Percentiles rank a stretch among this genome's conserved stretches.
phyloP scores from a whole-genome alignment of 768 basidiomycete species.

The Naganishia vaughanmartiniae region DNA sequence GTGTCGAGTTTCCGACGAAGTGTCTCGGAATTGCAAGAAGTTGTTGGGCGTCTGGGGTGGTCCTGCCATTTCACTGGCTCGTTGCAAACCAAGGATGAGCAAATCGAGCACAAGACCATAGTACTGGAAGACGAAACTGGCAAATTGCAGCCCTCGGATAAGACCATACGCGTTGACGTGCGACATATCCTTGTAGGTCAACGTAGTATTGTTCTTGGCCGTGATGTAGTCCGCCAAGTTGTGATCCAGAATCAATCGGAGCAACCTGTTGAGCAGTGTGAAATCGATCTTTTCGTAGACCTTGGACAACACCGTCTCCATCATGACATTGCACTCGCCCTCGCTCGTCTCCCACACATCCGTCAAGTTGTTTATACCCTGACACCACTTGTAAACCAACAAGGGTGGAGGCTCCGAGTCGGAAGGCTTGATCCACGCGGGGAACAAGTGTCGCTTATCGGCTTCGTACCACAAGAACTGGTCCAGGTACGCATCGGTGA shows the following conservation, averaged over 20 bases:
- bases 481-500: conserved; percentile 98
- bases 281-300: conserved; percentile 99
- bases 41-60: conserved; percentile 97
- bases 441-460: conserved; percentile 96
- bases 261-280: conserved; percentile 88
- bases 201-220: conserved; percentile 91
- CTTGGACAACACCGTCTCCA: conserved; percentile 97
- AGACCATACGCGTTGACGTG: conserved; percentile 96
- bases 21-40: conserved; percentile 95
- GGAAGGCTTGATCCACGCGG: conserved; percentile 97
- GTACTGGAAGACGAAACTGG: conserved; percentile 98
- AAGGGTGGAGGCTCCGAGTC: conserved; percentile 96
- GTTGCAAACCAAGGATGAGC: conserved; percentile 91
- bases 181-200: conserved; percentile 97
- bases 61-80: conserved; percentile 98
- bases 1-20: conserved; percentile 89
- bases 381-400: conserved; percentile 99
- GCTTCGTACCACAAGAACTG: conserved; percentile 99
- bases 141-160: conserved; percentile 96
- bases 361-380: conserved; percentile 97
- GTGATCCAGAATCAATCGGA: conserved; percentile 95
- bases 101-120: conserved; percentile 94
- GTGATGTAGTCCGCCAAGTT: conserved; percentile 99
- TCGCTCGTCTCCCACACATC: conserved; percentile 98
- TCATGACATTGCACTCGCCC: conserved; percentile 95